Conservation (phyloP, 257 asterid genomes). For the Penstemon davidsonii region DNA sequence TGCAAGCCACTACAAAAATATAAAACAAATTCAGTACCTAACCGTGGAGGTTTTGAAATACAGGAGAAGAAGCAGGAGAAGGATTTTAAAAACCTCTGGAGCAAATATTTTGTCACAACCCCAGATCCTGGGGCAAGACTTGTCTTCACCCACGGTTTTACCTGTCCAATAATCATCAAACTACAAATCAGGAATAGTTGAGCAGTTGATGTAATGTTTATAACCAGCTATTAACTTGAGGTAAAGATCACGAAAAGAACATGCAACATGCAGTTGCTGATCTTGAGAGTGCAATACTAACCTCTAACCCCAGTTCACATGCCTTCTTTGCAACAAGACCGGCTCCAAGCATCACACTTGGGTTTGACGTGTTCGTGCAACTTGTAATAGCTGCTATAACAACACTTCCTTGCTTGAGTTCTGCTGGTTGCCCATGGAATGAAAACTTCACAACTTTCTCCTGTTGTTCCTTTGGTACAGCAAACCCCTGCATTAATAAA, state of each 20-base stretch:
- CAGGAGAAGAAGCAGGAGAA: neutral
- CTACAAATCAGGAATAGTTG: slow-evolving; percentile 20
- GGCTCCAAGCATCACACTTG: slow-evolving; percentile 99
- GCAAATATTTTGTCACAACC: slow-evolving; percentile 84
- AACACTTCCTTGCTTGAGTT: slow-evolving; percentile 89
- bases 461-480: slow-evolving; percentile 73
- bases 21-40: slow-evolving; percentile 19
- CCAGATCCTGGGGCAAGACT: slow-evolving; percentile 99
- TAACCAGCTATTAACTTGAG: too few relatives aligned
- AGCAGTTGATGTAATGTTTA: too few relatives aligned
- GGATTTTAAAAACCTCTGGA: slow-evolving; percentile 54
- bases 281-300: slow-evolving; percentile 32
- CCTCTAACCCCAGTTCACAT: slow-evolving; percentile 87
- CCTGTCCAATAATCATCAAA: slow-evolving; percentile 45
- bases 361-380: slow-evolving; percentile 95
- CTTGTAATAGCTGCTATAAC: slow-evolving; percentile 96
- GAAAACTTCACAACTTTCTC: slow-evolving; percentile 74
- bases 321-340: slow-evolving; percentile 97
- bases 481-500: slow-evolving; percentile 65
- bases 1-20: slow-evolving; percentile 69
- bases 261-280: neutral
- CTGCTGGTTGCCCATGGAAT: slow-evolving; percentile 71
- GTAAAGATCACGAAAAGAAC: neutral
- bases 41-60: neutral
- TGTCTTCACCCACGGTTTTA: slow-evolving; percentile 94